Evolutionary conservation across 345 rosid species (phyloP).

Genomic region (Hibiscus trionum): DNA sequence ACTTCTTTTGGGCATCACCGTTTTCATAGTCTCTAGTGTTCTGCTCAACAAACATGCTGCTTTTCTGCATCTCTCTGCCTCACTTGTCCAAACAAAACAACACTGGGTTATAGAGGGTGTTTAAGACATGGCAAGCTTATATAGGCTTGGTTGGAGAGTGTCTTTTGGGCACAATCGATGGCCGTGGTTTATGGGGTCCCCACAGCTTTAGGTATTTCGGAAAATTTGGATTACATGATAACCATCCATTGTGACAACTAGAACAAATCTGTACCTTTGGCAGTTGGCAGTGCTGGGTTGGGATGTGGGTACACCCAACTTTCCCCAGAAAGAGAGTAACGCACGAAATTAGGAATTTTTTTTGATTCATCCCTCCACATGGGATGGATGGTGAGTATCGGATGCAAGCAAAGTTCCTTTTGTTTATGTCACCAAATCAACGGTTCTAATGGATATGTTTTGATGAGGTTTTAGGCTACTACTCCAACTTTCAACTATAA

Average conservation of each 20-base stretch:
- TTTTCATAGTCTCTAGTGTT: conserved; percentile 24
- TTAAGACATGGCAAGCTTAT: neutral
- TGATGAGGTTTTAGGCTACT: neutral
- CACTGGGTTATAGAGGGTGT: no score
- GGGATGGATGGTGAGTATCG: neutral
- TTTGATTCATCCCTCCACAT: neutral
- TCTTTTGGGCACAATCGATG: conserved; percentile 1
- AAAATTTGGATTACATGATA: neutral
- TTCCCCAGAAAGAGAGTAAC: neutral
- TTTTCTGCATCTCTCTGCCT: conserved; percentile 17
- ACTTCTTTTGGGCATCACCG: conserved; percentile 30
- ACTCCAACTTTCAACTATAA: neutral
- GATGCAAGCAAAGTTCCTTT: neutral
- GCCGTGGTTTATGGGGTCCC: conserved; percentile 3
- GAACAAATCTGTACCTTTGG: neutral
- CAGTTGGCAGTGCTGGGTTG: neutral
- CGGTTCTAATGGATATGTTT: neutral
- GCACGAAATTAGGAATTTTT: neutral
- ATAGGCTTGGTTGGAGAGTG: conserved; percentile 3
- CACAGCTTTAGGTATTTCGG: neutral
- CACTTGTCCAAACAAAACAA: neutral
- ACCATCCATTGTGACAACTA: conserved; percentile 8
- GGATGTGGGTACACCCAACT: neutral
- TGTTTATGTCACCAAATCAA: neutral
- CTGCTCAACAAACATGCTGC: conserved; percentile 34